Conservation (phyloP, 2,329 filamentous ascomycete species). For the Akanthomyces dipterigenus region DNA sequence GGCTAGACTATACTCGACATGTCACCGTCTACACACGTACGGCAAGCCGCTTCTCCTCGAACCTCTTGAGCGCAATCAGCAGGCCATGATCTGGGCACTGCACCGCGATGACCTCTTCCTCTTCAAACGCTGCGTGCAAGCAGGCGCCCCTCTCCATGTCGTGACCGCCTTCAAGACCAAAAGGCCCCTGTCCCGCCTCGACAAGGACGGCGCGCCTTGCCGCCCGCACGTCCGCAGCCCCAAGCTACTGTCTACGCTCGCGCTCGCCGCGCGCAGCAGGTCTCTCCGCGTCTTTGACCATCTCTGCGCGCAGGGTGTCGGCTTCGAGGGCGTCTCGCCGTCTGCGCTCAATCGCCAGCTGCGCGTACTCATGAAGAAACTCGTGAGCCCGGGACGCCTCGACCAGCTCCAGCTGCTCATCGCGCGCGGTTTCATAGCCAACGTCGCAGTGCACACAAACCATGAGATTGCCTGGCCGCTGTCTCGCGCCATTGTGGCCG, state of each 20-base stretch:
- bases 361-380: not conserved
- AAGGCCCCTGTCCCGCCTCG: not conserved
- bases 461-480: not conserved
- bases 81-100: not conserved
- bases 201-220: not conserved
- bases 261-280: not conserved
- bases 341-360: not conserved
- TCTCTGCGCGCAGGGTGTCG: not conserved
- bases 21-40: not conserved
- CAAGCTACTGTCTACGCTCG: not conserved
- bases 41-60: not conserved
- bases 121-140: not conserved
- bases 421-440: not conserved
- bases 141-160: not conserved
- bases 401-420: not conserved
- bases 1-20: slow-evolving; percentile 3
- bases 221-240: not conserved
- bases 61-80: not conserved
- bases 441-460: not conserved
- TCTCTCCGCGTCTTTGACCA: not conserved
- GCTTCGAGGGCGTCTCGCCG: not conserved
- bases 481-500: not conserved
- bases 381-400: not conserved
- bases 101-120: not conserved
- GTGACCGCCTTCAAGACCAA: slow-evolving; percentile 5